These are phyloP conservation scores for Begonia peltatifolia DNA, from an alignment of 306 rosid genomes.

Conservation along the genomic window DNA sequence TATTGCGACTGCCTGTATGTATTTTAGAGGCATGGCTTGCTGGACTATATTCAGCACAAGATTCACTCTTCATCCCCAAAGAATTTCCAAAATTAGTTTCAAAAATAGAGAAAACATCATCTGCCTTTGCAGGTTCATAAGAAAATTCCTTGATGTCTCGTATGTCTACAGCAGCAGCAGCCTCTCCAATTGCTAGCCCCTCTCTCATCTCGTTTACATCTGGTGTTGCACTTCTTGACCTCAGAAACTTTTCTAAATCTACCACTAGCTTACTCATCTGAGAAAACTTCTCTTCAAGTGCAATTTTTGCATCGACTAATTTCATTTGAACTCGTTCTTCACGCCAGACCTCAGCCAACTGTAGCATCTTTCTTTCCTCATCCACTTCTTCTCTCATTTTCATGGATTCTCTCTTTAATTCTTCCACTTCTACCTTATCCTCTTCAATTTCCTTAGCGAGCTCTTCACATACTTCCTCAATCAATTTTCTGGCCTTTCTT, in stretches of 20 bases:
- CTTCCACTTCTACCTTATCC: slow-evolving; percentile 80
- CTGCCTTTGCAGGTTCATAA: slow-evolving; percentile 61
- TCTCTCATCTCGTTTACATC: slow-evolving; percentile 60
- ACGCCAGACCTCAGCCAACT: slow-evolving; percentile 98
- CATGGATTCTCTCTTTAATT: slow-evolving; percentile 56
- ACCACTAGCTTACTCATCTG: slow-evolving; percentile 74
- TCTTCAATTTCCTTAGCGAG: slow-evolving; percentile 93
- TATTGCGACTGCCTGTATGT: slow-evolving; percentile 63
- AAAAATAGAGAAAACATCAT: slow-evolving; percentile 61
- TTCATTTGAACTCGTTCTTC: slow-evolving; percentile 99
- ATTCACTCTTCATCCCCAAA: slow-evolving; percentile 52
- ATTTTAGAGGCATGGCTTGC: slow-evolving; percentile 59
- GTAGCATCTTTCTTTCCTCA: slow-evolving; percentile 83
- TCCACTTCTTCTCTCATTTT: slow-evolving; percentile 66
- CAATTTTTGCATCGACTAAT: slow-evolving; percentile 82
- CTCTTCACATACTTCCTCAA: slow-evolving; percentile 91
- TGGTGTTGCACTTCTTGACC: slow-evolving; percentile 23
- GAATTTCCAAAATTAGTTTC: slow-evolving; percentile 57
- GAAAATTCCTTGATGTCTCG: slow-evolving; percentile 57
- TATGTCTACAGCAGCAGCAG: slow-evolving; percentile 49
- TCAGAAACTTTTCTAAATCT: slow-evolving; percentile 50
- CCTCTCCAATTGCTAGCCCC: slow-evolving; percentile 40
- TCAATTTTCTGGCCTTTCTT: slow-evolving; percentile 59
- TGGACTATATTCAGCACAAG: slow-evolving; percentile 55
- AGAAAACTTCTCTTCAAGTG: slow-evolving; percentile 77